These are phyloP conservation scores for Penicillium bovifimosum DNA, from an alignment of 495 filamentous ascomycete species.

Conservation along the genomic window DNA sequence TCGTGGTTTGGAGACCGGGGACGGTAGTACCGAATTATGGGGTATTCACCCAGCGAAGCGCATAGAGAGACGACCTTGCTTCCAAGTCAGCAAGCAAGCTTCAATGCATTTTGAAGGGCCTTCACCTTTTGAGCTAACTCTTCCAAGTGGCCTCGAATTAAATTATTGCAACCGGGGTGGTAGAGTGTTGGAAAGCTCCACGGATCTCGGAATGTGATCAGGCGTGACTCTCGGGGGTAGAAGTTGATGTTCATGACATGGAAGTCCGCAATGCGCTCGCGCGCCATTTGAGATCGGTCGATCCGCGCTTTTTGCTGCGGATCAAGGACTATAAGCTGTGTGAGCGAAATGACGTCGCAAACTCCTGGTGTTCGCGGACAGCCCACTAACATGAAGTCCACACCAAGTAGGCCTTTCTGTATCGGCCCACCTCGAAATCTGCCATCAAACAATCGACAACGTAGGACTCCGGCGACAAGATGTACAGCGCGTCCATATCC, in stretches of 20 bases:
- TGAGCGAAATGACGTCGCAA: slow-evolving; percentile 14
- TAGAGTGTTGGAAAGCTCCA: slow-evolving; percentile 91
- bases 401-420: slow-evolving; percentile 67
- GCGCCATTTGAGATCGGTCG: slow-evolving; percentile 54
- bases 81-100: slow-evolving; percentile 21
- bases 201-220: slow-evolving; percentile 87
- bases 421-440: slow-evolving; percentile 78
- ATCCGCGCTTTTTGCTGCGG: slow-evolving; percentile 49
- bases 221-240: slow-evolving; percentile 83
- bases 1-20: slow-evolving; percentile 74
- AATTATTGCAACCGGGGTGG: slow-evolving; percentile 81
- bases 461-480: slow-evolving; percentile 76
- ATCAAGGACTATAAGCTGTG: slow-evolving; percentile 43
- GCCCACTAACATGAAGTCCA: slow-evolving; percentile 70
- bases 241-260: slow-evolving; percentile 77
- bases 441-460: slow-evolving; percentile 90
- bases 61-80: slow-evolving; percentile 75
- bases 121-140: slow-evolving; percentile 79
- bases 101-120: slow-evolving; percentile 2
- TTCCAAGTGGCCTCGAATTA: slow-evolving; percentile 75
- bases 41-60: slow-evolving; percentile 78
- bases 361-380: background rate
- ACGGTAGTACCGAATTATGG: slow-evolving; percentile 82
- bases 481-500: slow-evolving; percentile 89
- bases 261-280: slow-evolving; percentile 66